Percentiles rank a stretch among this genome's conserved stretches.
phyloP scores from a whole-genome alignment of 805 yeast genomes.

The Scheffersomyces stipitis region DNA sequence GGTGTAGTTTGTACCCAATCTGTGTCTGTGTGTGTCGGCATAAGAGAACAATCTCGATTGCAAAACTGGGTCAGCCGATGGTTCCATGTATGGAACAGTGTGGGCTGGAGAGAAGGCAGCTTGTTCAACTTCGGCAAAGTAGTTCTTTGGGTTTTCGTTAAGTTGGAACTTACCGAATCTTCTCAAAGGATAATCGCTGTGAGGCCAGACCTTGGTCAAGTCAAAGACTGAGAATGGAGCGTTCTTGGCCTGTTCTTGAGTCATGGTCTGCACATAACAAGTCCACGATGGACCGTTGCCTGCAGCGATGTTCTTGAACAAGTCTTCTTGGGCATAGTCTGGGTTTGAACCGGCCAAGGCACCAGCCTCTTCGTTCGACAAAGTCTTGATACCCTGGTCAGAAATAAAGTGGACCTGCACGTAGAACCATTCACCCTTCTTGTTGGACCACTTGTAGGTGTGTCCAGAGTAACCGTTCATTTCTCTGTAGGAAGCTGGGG shows the following conservation, averaged over 20 bases:
- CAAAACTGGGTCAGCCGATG: conserved; percentile 75
- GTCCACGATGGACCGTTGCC: conserved; percentile 87
- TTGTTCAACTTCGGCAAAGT: conserved; percentile 43
- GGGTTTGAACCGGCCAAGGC: conserved; percentile 74
- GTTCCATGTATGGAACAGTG: conserved; percentile 72
- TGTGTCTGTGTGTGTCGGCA: conserved; percentile 74
- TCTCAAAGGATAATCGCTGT: conserved; percentile 53
- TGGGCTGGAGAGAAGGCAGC: conserved; percentile 73
- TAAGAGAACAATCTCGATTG: conserved; percentile 76
- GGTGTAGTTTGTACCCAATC: conserved; percentile 67
- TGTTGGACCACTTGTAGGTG: conserved; percentile 76
- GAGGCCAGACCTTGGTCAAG: conserved; percentile 75
- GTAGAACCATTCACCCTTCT: conserved; percentile 72
- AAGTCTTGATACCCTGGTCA: conserved; percentile 59
- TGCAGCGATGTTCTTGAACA: conserved; percentile 72
- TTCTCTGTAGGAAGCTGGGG: conserved; percentile 70
- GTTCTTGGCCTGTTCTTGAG: conserved; percentile 72
- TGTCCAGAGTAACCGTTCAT: conserved; percentile 88
- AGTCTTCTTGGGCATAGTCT: conserved; percentile 77
- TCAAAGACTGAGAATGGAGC: conserved; percentile 83
- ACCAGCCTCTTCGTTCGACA: conserved; percentile 67
- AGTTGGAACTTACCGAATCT: conserved; percentile 54
- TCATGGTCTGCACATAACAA: conserved; percentile 81
- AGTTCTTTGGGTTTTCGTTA: conserved; percentile 57
- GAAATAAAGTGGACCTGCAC: conserved; percentile 74